Percentiles rank a stretch among this genome's conserved stretches.
Evolutionary conservation across 2,329 filamentous ascomycete genomes (phyloP).

Genomic region (Cryphonectria japonica): DNA sequence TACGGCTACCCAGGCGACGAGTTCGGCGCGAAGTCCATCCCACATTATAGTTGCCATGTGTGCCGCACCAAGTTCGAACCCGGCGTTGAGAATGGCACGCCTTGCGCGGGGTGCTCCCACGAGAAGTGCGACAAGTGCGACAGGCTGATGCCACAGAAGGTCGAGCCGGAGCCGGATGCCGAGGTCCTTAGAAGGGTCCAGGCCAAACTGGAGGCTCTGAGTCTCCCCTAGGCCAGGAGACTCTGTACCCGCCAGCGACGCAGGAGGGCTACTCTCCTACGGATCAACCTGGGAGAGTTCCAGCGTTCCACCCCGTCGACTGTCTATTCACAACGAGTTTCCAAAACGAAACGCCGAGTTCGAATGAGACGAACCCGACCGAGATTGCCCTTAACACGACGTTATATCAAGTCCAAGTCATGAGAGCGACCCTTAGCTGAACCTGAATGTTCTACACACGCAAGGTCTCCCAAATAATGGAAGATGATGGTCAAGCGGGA

Average conservation of each 20-base stretch:
- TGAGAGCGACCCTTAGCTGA: neutral
- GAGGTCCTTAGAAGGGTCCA: conserved; percentile 62
- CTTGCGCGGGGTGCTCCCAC: conserved; percentile 64
- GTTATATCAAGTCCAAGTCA: neutral
- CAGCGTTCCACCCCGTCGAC: neutral
- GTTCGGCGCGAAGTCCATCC: conserved; percentile 55
- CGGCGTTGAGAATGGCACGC: conserved; percentile 53
- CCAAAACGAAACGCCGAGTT: neutral
- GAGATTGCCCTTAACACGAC: neutral
- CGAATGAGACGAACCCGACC: neutral
- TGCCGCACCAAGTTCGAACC: conserved; percentile 63
- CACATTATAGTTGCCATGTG: conserved; percentile 63
- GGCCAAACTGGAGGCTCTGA: conserved; percentile 54
- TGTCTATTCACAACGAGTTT: neutral
- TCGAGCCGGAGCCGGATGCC: conserved; percentile 65
- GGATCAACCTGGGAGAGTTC: neutral
- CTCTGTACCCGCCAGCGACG: neutral
- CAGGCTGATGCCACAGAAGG: conserved; percentile 61
- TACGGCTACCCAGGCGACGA: conserved; percentile 71
- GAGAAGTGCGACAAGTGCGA: conserved; percentile 63
- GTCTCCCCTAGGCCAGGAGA: conserved; percentile 35
- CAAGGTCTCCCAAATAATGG: neutral
- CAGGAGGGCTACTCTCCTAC: neutral
- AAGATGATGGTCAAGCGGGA: neutral
- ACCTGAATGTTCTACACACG: neutral